Evolutionary conservation across 176 grass and related monocot genomes (phyloP), one percentile per base, ranked within the genome.

Genomic region (Saccharum spontaneum): DNA sequence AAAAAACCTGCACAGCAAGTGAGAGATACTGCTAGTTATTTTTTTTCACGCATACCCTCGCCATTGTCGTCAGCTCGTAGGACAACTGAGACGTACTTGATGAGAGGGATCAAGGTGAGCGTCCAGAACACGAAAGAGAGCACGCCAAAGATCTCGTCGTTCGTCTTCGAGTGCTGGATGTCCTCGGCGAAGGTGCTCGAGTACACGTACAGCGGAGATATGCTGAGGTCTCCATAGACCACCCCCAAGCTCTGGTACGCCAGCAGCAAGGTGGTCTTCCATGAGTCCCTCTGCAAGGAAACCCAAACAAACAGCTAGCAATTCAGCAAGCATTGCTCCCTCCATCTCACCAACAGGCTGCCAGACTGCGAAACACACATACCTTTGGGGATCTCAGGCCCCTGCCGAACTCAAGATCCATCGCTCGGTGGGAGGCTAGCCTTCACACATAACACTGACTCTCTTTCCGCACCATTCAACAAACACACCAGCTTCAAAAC

Each of bases 61-160:
- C 97, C 97, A 88, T 99, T 99, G 86, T 99, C 97, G 52, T 99
- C 88, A 0, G 97, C 97, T 84, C 93, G 57, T 2, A 99, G 93
- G 77, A 99, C 97, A 84, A 99, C 86, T 84, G 89, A 99, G 41
- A 99, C 97, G 34, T 99, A 99, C 81, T 96, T 99, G 83, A 90
- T 79, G 57, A 99, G 97, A 23, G 97, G 97, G 69, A 99, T 92
- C 50, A 99, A 89, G 4, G 97, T 99, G 46, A 99, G 88, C 61
- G 97, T 96, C 97, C 97, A 99, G 92, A 99, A 99, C n/a, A 96
- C 90, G 65, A 99, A 99, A 24, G 97, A 99, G 66, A 99, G 97
- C 67, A 91, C 93, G 9, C 97, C 97, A 24, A 92, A 99, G 77
- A 94, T 95, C 81, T 99, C 97, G 64, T 99, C 97, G 65, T 99